Percentiles rank a stretch among this genome's conserved stretches.
Conservation (phyloP, 139 green algal genomes). For the Coelastrella sp. region DNA sequence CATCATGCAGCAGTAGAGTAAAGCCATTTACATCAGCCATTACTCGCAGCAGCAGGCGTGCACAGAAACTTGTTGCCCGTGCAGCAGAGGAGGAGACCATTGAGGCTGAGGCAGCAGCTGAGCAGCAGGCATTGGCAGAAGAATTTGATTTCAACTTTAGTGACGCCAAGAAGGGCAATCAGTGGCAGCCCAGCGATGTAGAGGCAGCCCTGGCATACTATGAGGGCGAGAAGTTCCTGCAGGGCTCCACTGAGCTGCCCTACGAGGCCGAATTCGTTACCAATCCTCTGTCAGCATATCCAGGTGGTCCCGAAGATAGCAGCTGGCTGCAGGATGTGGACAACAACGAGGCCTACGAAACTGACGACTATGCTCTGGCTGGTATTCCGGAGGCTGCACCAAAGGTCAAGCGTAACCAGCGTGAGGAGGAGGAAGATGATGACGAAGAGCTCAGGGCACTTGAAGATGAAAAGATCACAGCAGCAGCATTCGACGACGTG, state of each 20-base stretch:
- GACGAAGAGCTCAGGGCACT: conserved; percentile 20
- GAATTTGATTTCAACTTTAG: conserved; percentile 45
- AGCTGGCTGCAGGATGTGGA: conserved; percentile 42
- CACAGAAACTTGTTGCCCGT: conserved; percentile 27
- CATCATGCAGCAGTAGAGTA: conserved; percentile 17
- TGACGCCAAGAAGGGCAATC: conserved; percentile 48
- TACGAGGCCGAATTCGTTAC: conserved; percentile 46
- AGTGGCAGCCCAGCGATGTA: conserved; percentile 44
- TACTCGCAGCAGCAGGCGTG: conserved; percentile 1
- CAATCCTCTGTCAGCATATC: conserved; percentile 42
- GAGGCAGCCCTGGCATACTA: conserved; percentile 48
- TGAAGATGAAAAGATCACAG: conserved; percentile 42
- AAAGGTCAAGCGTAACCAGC: conserved; percentile 39
- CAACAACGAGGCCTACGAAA: conserved; percentile 49
- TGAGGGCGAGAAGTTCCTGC: conserved; percentile 20
- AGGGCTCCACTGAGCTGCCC: conserved; percentile 39
- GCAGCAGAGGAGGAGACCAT: conserved; percentile 42
- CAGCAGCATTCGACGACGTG: conserved; percentile 42
- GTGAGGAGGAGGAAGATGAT: conserved; percentile 34
- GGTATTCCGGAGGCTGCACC: conserved; percentile 50
- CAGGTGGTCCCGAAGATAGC: conserved; percentile 31
- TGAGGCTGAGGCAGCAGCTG: conserved; percentile 20
- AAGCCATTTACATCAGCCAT: conserved; percentile 19
- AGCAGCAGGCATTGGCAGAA: not conserved
- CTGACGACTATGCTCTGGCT: conserved; percentile 35